Percentiles rank a stretch among this genome's conserved stretches.
phyloP scores from a whole-genome alignment of 257 asterid genomes.

The Anisodus tanguticus region DNA sequence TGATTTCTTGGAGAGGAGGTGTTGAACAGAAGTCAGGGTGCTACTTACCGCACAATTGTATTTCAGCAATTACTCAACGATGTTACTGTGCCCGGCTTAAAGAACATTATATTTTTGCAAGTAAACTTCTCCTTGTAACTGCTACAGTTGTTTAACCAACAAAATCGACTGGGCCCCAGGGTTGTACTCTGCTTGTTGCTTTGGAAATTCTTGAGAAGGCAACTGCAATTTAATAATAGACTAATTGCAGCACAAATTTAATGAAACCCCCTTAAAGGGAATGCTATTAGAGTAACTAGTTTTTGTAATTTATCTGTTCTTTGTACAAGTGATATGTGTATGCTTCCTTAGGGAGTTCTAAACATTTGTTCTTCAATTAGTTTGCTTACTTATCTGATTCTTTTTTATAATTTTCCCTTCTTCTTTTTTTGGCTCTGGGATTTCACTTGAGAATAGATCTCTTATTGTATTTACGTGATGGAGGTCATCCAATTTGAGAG shows the following conservation, averaged over 20 bases:
- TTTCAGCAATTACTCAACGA: conserved; percentile 1
- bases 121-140: conserved; percentile 15
- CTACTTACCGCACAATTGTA: not conserved
- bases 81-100: not conserved
- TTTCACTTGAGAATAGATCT: not conserved
- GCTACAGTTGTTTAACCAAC: not conserved
- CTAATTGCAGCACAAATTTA: conserved; percentile 1
- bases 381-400: not conserved
- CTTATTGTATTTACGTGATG: not conserved
- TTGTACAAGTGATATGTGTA: not conserved
- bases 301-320: not conserved
- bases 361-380: not conserved
- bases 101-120: not conserved
- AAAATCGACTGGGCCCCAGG: not conserved
- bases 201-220: conserved; percentile 4
- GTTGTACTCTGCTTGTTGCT: not conserved
- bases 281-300: conserved; percentile 13
- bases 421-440: not conserved
- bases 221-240: conserved; percentile 14
- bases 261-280: not conserved
- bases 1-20: not conserved
- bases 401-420: not conserved
- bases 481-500: conserved; percentile 24
- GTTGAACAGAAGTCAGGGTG: not conserved
- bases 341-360: conserved; percentile 8